A percentile compares a stretch with the other conserved stretches of the same genome.
phyloP scores from a whole-genome alignment of 2,329 filamentous ascomycete genomes.

The Cadophora malorum region DNA sequence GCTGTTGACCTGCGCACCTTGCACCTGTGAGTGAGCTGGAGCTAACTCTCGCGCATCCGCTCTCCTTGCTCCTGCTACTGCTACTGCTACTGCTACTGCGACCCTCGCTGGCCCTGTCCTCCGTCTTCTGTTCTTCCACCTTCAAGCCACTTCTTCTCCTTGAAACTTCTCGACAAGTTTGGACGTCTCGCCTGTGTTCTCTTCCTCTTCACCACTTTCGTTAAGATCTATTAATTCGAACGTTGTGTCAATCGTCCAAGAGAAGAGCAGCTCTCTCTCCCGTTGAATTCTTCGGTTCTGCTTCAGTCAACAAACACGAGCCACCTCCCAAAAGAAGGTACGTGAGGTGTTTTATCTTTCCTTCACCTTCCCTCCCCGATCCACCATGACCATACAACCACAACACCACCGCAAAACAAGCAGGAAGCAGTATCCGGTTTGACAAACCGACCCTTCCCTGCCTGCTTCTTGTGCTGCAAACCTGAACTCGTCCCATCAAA shows the following conservation, averaged over 20 bases:
- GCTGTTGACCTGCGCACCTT: slow-evolving; percentile 3
- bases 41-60: not conserved
- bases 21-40: not conserved
- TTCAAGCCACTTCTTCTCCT: slow-evolving; percentile 32
- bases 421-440: slow-evolving; percentile 4
- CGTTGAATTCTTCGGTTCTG: slow-evolving; percentile 16
- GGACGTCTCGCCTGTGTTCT: slow-evolving; percentile 29
- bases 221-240: slow-evolving; percentile 34
- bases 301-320: slow-evolving; percentile 29
- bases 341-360: slow-evolving; percentile 28
- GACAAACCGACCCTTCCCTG: slow-evolving; percentile 12
- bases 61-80: not conserved
- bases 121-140: not conserved
- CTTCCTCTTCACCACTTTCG: slow-evolving; percentile 39
- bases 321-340: slow-evolving; percentile 22
- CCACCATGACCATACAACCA: slow-evolving; percentile 12
- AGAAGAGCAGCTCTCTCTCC: slow-evolving; percentile 10
- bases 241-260: slow-evolving; percentile 15
- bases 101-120: not conserved
- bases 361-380: slow-evolving; percentile 8
- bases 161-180: slow-evolving; percentile 31
- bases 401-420: slow-evolving; percentile 16
- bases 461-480: slow-evolving; percentile 3
- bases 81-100: too few species aligned
- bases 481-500: not conserved